These are phyloP conservation scores for Candida ortonii DNA, from an alignment of 805 yeast genomes.

Conservation along the genomic window DNA sequence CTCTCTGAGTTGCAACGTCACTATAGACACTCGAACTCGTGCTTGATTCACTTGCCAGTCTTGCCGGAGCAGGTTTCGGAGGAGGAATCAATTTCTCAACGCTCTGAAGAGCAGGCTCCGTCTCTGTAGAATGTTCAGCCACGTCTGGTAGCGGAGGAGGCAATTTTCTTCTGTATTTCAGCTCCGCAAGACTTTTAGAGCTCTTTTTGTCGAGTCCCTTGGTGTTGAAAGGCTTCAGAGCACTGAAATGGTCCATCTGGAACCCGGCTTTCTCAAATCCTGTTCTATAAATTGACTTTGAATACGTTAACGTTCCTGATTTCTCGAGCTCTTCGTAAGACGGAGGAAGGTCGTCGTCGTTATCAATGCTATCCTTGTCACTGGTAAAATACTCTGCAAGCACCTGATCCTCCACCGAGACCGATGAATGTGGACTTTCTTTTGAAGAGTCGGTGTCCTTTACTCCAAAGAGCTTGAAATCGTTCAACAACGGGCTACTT, in stretches of 20 bases:
- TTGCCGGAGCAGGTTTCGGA: slow-evolving; percentile 1
- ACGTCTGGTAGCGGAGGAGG: slow-evolving; percentile 25
- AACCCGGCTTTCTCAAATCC: slow-evolving; percentile 37
- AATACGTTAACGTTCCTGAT: slow-evolving; percentile 32
- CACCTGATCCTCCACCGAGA: slow-evolving; percentile 25
- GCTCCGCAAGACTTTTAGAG: slow-evolving; percentile 1
- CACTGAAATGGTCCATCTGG: slow-evolving; percentile 27
- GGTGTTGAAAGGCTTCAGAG: slow-evolving; percentile 6
- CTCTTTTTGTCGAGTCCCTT: slow-evolving; percentile 3
- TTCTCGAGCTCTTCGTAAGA: slow-evolving; percentile 34
- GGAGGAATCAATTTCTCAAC: neutral
- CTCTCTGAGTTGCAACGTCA: slow-evolving; percentile 6
- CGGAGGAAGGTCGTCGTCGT: slow-evolving; percentile 29
- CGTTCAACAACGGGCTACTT: slow-evolving; percentile 25
- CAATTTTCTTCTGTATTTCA: slow-evolving; percentile 23
- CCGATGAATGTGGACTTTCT: slow-evolving; percentile 23
- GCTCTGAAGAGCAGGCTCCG: neutral
- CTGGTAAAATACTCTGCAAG: slow-evolving; percentile 13
- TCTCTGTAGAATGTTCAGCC: slow-evolving; percentile 5
- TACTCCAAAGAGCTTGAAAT: slow-evolving; percentile 13
- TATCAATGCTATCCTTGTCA: slow-evolving; percentile 6
- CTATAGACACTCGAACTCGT: slow-evolving; percentile 20
- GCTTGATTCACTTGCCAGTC: slow-evolving; percentile 15
- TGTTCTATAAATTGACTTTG: slow-evolving; percentile 34
- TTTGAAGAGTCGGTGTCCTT: slow-evolving; percentile 8